Evolutionary conservation across 1,284 basidiomycete genomes (phyloP).

Genomic region (Butyriboletus appendiculatus): DNA sequence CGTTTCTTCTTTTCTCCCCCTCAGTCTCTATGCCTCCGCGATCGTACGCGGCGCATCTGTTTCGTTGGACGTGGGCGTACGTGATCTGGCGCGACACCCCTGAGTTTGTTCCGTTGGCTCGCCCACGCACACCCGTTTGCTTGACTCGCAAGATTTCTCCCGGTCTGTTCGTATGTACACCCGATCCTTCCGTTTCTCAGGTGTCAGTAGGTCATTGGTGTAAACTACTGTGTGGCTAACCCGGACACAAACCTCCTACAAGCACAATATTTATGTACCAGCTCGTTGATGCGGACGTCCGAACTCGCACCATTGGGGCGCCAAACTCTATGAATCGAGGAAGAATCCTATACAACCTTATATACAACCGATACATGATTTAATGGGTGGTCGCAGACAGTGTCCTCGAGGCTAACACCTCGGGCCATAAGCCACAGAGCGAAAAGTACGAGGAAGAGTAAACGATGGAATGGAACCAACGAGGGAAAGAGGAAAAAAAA

Average conservation of each 20-base stretch:
- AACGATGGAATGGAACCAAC: not conserved
- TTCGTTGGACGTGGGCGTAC: no score
- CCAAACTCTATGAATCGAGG: not conserved
- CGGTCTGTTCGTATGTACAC: no score
- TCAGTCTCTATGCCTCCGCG: no score
- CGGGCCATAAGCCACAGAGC: not conserved
- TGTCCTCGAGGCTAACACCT: slow-evolving; percentile 6
- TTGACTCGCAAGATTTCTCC: no score
- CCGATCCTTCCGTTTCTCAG: no score
- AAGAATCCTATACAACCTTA: not conserved
- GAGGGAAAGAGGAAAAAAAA: not conserved
- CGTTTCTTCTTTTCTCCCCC: no score
- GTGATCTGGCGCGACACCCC: no score
- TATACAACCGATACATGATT: slow-evolving; percentile 18
- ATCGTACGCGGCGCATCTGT: no score
- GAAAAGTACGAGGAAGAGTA: not conserved
- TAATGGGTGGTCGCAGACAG: not conserved
- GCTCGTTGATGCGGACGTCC: not conserved
- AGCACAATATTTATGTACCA: not conserved
- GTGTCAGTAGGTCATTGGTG: no score
- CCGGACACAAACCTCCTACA: not conserved
- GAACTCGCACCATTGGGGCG: not conserved
- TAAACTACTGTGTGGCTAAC: not conserved
- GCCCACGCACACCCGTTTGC: no score
- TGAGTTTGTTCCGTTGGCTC: no score